phyloP scores from a whole-genome alignment of 768 basidiomycete genomes.

The Lentinula sp. region DNA sequence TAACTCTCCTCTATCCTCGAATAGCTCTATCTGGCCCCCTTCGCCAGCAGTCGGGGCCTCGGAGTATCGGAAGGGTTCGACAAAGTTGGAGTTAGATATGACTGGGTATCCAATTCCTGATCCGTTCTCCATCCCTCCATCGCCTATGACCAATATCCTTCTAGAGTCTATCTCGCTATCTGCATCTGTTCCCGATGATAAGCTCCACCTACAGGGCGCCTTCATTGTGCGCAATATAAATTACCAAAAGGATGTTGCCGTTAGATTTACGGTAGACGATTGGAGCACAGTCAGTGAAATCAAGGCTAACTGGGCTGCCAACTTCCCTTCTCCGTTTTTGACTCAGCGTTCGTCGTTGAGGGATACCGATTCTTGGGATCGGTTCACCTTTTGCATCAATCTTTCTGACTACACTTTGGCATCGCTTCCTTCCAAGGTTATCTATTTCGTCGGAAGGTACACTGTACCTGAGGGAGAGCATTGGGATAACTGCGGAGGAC shows the following conservation, averaged over 20 bases:
- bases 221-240: conserved; percentile 81
- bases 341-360: neutral
- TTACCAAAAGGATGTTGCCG: conserved; percentile 79
- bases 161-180: conserved; percentile 20
- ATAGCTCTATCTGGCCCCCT: neutral
- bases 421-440: conserved; percentile 40
- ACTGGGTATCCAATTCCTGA: conserved; percentile 22
- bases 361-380: conserved; percentile 36
- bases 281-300: conserved; percentile 95
- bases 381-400: conserved; percentile 55
- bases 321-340: conserved; percentile 24
- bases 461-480: conserved; percentile 48
- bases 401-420: conserved; percentile 62
- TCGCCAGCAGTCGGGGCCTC: neutral
- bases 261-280: conserved; percentile 88
- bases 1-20: neutral
- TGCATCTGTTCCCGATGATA: conserved; percentile 1
- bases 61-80: neutral
- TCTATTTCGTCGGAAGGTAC: conserved; percentile 47
- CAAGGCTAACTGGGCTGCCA: conserved; percentile 38
- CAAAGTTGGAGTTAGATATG: conserved; percentile 8
- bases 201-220: conserved; percentile 50
- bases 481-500: conserved; percentile 88
- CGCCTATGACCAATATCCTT: conserved; percentile 23
- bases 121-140: conserved; percentile 3